Base-by-base conservation (phyloP, 2,329 filamentous ascomycete species). In the Emericellopsis cladophorae region DNA sequence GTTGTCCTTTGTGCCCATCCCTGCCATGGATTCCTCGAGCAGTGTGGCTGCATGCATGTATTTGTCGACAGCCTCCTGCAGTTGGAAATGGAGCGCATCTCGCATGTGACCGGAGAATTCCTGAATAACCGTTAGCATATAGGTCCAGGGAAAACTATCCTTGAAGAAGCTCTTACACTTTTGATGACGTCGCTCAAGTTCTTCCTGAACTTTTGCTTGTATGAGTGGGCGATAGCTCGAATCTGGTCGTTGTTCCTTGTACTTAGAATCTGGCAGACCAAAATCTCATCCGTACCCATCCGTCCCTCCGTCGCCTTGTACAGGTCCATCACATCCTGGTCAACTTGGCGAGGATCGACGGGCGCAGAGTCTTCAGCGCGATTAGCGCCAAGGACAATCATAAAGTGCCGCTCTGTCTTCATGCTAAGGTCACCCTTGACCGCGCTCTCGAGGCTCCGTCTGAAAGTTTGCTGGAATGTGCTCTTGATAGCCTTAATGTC, bases 81-180 rank as follows among this genome's bases (percentile, higher is more conserved):
- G 66, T 58, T 95, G 87, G 56, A 79, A 79, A 22, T 92, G 63
- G 1, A 96, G 72, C 0, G 87, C 87, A 14, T 85, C 76, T 57
- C 89, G 71, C 88, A 96, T 95, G 56, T 96, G 90, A 1, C 90
- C 90, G 0, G 81, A 84, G 61, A 95, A 95, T 53, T 92, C 79
- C 64, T 80, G 45, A 8, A 44, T 37, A 23, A 36, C 26, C 95
- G 56, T 96, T 90, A 1, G 89, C 90, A 0, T 81, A 84, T 61
- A 95, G 95, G 53, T 90, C 79, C 64, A 80, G 45, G 9, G 43
- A 39, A 22, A 37, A 1, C 21, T n/a, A 18, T 5, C 18, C 18
- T 21, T 21, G 18, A 33, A 8, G 16, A 12, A 7, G 5, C 16
- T 55, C 66, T 61, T 58, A 79, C 76, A 51, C 76, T 83, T 46